Conservation (phyloP, 495 filamentous ascomycete genomes). For the Pseudoneurospora amorphoporcata region DNA sequence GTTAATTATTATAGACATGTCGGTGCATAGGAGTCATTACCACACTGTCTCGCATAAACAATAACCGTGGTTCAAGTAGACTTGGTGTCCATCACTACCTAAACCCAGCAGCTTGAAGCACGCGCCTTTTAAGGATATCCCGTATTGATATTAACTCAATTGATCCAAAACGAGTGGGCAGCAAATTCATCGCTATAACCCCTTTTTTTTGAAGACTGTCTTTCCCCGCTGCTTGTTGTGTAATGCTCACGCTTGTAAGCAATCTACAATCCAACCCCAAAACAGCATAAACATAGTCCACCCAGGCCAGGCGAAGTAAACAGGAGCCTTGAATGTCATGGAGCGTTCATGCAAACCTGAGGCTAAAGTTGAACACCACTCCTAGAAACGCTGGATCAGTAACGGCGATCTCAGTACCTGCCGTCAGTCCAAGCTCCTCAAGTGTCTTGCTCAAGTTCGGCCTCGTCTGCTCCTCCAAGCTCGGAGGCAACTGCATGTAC, state of each 20-base stretch:
- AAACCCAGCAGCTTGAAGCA: neutral
- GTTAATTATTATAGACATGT: neutral
- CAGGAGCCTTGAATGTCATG: neutral
- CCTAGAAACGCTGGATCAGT: conserved; percentile 71
- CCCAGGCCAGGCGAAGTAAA: neutral
- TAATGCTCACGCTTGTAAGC: neutral
- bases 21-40: neutral
- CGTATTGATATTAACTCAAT: neutral
- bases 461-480: conserved; percentile 69
- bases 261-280: neutral
- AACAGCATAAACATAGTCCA: neutral
- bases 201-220: neutral
- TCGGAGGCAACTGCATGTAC: conserved; percentile 77
- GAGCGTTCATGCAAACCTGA: conserved; percentile 28
- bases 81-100: neutral
- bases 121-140: neutral
- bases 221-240: neutral
- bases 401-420: conserved; percentile 55
- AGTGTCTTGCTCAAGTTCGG: conserved; percentile 71
- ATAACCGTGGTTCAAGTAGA: neutral
- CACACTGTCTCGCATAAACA: neutral
- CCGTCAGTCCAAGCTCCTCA: conserved; percentile 36
- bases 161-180: neutral
- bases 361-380: conserved; percentile 59
- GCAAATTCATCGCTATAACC: neutral